Conservation (phyloP, 768 basidiomycete genomes). For the Pleurotus pulmonarius region DNA sequence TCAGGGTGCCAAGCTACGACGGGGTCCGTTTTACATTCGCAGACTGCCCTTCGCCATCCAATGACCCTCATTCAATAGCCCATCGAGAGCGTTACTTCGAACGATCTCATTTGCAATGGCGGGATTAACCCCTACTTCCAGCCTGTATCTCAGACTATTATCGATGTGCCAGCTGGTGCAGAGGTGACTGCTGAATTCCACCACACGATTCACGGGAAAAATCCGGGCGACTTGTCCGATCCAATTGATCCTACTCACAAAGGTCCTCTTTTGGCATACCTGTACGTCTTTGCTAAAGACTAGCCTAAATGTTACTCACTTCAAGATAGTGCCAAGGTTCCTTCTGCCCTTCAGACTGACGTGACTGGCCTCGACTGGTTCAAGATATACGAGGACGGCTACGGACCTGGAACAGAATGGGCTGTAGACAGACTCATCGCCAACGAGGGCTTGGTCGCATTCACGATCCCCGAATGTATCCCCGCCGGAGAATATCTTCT, state of each 20-base stretch:
- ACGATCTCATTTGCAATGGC: slow-evolving; percentile 57
- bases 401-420: slow-evolving; percentile 27
- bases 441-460: slow-evolving; percentile 37
- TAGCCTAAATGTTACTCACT: not conserved
- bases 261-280: slow-evolving; percentile 48
- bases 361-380: slow-evolving; percentile 43
- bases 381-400: slow-evolving; percentile 39
- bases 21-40: slow-evolving; percentile 23
- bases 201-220: slow-evolving; percentile 41
- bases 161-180: slow-evolving; percentile 49
- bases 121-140: slow-evolving; percentile 52
- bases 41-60: not conserved
- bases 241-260: slow-evolving; percentile 49
- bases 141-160: slow-evolving; percentile 40
- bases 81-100: slow-evolving; percentile 53
- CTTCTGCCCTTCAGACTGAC: slow-evolving; percentile 10
- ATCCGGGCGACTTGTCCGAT: slow-evolving; percentile 38
- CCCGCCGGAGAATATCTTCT: slow-evolving; percentile 13
- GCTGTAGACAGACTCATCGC: slow-evolving; percentile 34
- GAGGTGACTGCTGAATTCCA: slow-evolving; percentile 51
- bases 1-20: slow-evolving; percentile 41
- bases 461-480: slow-evolving; percentile 21
- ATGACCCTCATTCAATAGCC: slow-evolving; percentile 29
- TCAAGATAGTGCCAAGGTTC: slow-evolving; percentile 37
- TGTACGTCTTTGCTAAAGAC: slow-evolving; percentile 28